Evolutionary conservation across 495 filamentous ascomycete species (phyloP).

Genomic region (Venustampulla echinocandica): DNA sequence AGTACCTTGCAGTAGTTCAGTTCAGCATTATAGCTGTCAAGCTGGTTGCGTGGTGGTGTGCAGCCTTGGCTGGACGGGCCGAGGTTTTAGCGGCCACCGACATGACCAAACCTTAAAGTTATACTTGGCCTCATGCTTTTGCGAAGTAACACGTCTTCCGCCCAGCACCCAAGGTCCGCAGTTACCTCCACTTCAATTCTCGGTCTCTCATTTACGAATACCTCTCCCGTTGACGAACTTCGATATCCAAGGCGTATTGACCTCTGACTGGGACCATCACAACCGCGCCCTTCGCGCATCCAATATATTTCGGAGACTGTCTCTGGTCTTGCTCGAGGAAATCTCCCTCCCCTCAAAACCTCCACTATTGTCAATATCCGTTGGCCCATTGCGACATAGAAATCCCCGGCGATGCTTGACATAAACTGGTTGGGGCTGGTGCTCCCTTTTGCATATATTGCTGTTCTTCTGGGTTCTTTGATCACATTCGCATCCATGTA

Average conservation of each 20-base stretch:
- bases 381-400: too few relatives aligned
- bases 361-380: too few relatives aligned
- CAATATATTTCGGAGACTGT: too few relatives aligned
- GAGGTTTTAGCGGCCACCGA: constrained; percentile 1
- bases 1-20: too few relatives aligned
- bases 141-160: neutral
- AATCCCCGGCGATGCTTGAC: constrained; percentile 49
- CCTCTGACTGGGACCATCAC: too few relatives aligned
- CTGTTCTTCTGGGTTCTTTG: constrained; percentile 76
- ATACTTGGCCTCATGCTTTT: constrained; percentile 7
- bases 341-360: too few relatives aligned
- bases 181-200: neutral
- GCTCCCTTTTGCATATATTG: constrained; percentile 79
- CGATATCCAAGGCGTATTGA: too few relatives aligned
- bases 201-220: too few relatives aligned
- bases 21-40: too few relatives aligned
- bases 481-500: constrained; percentile 88
- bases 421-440: constrained; percentile 74
- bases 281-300: too few relatives aligned
- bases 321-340: too few relatives aligned
- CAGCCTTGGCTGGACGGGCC: neutral
- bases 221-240: too few relatives aligned
- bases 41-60: neutral
- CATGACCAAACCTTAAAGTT: neutral
- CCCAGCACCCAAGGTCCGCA: neutral